These are phyloP conservation scores for Sparassis latifolia DNA, from an alignment of 1,284 basidiomycete genomes.

Conservation along the genomic window DNA sequence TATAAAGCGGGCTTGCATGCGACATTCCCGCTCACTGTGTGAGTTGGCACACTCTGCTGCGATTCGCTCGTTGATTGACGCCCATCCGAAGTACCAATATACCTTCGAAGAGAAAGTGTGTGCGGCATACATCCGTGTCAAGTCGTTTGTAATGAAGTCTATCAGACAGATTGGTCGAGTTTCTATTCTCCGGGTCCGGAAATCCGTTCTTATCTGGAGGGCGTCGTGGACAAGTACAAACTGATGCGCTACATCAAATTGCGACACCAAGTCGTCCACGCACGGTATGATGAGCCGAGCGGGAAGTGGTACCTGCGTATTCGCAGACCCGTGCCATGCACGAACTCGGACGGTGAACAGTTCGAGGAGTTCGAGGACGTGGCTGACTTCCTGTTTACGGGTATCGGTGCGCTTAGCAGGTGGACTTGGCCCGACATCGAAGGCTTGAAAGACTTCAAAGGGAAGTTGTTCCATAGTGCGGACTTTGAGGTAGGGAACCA, in stretches of 20 bases:
- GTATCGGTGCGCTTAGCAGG: conserved; percentile 40
- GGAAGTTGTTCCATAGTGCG: conserved; percentile 48
- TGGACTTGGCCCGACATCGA: conserved; percentile 57
- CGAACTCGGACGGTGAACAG: conserved; percentile 17
- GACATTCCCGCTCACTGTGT: background rate
- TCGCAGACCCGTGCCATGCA: conserved; percentile 15
- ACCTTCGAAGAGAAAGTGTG: conserved; percentile 50
- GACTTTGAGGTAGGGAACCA: conserved; percentile 43
- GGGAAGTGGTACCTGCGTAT: conserved; percentile 51
- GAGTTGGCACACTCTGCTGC: background rate
- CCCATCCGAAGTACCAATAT: conserved; percentile 43
- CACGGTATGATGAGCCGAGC: conserved; percentile 40
- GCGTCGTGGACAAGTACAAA: conserved; percentile 50
- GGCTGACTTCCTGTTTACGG: conserved; percentile 46
- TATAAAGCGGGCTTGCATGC: conserved; percentile 1
- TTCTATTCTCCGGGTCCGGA: conserved; percentile 55
- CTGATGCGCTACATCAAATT: conserved; percentile 47
- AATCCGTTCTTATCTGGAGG: conserved; percentile 46
- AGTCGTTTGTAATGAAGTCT: background rate
- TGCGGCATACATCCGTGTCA: background rate
- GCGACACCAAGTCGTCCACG: conserved; percentile 43
- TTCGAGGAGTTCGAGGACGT: conserved; percentile 42
- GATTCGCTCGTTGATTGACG: background rate
- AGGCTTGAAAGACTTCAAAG: conserved; percentile 45
- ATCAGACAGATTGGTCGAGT: conserved; percentile 47